phyloP scores from a whole-genome alignment of 139 green algal genomes.

The Chlamydomonas sp. region DNA sequence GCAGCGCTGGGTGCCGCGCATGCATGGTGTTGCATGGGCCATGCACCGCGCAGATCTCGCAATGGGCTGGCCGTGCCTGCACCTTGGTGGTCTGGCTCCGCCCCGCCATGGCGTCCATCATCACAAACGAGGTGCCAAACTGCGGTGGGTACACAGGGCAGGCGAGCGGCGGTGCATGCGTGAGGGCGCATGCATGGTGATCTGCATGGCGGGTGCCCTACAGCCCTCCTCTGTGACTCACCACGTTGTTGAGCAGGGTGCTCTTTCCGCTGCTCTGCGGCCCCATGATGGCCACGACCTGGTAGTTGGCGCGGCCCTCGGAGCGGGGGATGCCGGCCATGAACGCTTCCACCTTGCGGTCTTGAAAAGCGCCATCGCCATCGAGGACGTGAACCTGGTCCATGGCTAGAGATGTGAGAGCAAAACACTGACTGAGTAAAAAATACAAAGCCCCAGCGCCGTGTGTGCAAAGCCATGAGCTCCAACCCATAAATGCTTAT shows the following conservation, averaged over 20 bases:
- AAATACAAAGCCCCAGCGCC: too few relatives aligned
- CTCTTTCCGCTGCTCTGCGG: constrained; percentile 90
- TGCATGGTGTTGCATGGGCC: too few relatives aligned
- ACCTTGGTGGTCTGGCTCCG: constrained; percentile 76
- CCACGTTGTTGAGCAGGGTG: constrained; percentile 84
- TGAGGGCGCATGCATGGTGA: neutral
- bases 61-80: too few relatives aligned
- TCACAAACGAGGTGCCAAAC: constrained; percentile 87
- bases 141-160: constrained; percentile 26
- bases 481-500: too few relatives aligned
- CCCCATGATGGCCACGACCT: constrained; percentile 93
- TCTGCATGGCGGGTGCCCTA: neutral
- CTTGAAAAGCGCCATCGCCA: constrained; percentile 51
- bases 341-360: constrained; percentile 34
- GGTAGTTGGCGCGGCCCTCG: constrained; percentile 55
- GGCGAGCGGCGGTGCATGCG: neutral
- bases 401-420: too few relatives aligned
- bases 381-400: constrained; percentile 66
- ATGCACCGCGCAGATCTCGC: too few relatives aligned
- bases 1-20: too few relatives aligned
- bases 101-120: constrained; percentile 91
- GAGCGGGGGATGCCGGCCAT: constrained; percentile 30
- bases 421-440: too few relatives aligned
- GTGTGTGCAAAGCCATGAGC: too few relatives aligned
- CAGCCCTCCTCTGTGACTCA: too few relatives aligned